These are phyloP conservation scores for Globisporangium echinulatum DNA, from an alignment of 352 stramenopile genomes.

Conservation along the genomic window DNA sequence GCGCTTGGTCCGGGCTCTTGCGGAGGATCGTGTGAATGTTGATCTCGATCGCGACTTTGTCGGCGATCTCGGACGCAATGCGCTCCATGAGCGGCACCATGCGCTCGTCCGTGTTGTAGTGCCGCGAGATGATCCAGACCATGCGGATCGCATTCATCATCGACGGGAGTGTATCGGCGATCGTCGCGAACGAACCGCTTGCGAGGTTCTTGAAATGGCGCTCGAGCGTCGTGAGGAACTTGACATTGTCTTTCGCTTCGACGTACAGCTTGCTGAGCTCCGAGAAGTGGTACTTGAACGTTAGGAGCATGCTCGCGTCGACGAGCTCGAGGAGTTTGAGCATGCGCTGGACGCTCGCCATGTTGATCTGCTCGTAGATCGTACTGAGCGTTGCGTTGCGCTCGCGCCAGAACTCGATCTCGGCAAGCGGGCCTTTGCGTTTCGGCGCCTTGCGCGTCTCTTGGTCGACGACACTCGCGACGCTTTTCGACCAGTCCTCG, in stretches of 20 bases:
- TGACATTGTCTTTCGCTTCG: slow-evolving; percentile 95
- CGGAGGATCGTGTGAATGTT: slow-evolving; percentile 89
- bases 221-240: slow-evolving; percentile 95
- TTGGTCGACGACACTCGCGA: slow-evolving; percentile 87
- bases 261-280: slow-evolving; percentile 94
- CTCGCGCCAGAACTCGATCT: slow-evolving; percentile 96
- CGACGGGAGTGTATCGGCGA: slow-evolving; percentile 90
- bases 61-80: slow-evolving; percentile 91
- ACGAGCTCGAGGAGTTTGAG: slow-evolving; percentile 90
- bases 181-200: slow-evolving; percentile 85
- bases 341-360: slow-evolving; percentile 94
- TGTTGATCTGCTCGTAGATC: slow-evolving; percentile 95
- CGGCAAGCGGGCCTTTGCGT: slow-evolving; percentile 86
- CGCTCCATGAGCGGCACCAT: slow-evolving; percentile 96
- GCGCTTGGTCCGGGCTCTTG: slow-evolving; percentile 64
- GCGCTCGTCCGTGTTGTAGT: slow-evolving; percentile 97
- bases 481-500: slow-evolving; percentile 91
- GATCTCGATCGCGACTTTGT: slow-evolving; percentile 90
- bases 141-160: slow-evolving; percentile 97
- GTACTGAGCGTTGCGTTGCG: slow-evolving; percentile 92
- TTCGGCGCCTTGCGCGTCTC: slow-evolving; percentile 85
- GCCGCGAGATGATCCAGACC: slow-evolving; percentile 96
- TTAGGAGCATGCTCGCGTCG: slow-evolving; percentile 87
- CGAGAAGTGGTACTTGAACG: slow-evolving; percentile 93
- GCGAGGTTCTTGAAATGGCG: slow-evolving; percentile 95